phyloP scores from a whole-genome alignment of 2,329 filamentous ascomycete species.

The Paramyrothecium roridum region DNA sequence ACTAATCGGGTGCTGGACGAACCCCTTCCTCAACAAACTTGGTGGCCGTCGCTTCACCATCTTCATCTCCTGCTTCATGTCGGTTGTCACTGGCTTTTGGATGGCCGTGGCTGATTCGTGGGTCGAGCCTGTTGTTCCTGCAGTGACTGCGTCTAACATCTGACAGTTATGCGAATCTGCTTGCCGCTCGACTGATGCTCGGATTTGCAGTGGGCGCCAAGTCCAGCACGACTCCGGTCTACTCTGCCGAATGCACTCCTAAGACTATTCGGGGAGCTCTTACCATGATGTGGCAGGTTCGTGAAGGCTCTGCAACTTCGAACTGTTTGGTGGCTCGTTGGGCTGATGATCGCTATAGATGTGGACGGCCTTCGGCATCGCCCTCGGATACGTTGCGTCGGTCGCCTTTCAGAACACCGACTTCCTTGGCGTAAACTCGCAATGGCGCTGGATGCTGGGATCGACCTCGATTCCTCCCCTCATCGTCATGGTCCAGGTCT shows the following conservation, averaged over 20 bases:
- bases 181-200: conserved; percentile 29
- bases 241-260: conserved; percentile 32
- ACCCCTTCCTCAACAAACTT: conserved; percentile 50
- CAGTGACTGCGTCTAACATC: accelerated
- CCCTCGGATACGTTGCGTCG: conserved; percentile 33
- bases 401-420: conserved; percentile 24
- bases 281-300: conserved; percentile 33
- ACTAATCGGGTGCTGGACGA: conserved; percentile 29
- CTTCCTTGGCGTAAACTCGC: conserved; percentile 28
- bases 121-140: conserved; percentile 25
- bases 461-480: conserved; percentile 52
- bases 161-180: conserved; percentile 15
- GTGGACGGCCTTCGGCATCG: conserved; percentile 34
- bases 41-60: conserved; percentile 64
- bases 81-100: conserved; percentile 49
- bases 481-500: conserved; percentile 48
- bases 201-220: conserved; percentile 35
- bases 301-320: not conserved
- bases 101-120: conserved; percentile 54
- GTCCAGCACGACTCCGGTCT: conserved; percentile 30
- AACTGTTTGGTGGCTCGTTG: not conserved
- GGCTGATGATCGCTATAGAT: conserved; percentile 9
- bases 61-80: conserved; percentile 57
- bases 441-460: conserved; percentile 38
- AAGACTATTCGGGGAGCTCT: conserved; percentile 35